Evolutionary conservation across 1,284 basidiomycete species (phyloP).

Genomic region (Ustilago tritici): DNA sequence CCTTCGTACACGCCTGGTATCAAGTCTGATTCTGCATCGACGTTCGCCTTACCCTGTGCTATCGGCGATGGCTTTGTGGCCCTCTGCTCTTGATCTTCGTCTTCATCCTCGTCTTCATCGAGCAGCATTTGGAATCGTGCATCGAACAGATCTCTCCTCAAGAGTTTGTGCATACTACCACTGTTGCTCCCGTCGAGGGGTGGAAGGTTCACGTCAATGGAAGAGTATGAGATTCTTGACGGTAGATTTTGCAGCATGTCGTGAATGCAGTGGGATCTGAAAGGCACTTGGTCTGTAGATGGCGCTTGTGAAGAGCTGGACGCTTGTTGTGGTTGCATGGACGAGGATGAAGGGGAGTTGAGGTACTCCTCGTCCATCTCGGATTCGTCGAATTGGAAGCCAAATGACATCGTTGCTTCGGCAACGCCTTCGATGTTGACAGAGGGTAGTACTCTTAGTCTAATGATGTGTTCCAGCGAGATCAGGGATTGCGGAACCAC

Average conservation of each 20-base stretch:
- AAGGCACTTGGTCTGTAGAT: slow-evolving; percentile 20
- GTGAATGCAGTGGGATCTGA: slow-evolving; percentile 12
- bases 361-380: slow-evolving; percentile 52
- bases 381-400: slow-evolving; percentile 48
- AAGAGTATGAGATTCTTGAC: slow-evolving; percentile 51
- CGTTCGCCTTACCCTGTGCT: slow-evolving; percentile 19
- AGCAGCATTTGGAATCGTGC: slow-evolving; percentile 90
- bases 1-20: slow-evolving; percentile 94
- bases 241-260: slow-evolving; percentile 42
- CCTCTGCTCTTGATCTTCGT: slow-evolving; percentile 18
- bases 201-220: slow-evolving; percentile 33
- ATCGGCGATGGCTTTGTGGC: slow-evolving; percentile 25
- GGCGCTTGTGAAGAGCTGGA: slow-evolving; percentile 7
- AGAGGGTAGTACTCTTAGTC: too few species aligned
- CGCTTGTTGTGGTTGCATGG: slow-evolving; percentile 5
- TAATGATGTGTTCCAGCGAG: too few species aligned
- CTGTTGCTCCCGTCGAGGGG: not conserved
- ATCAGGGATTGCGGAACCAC: too few species aligned
- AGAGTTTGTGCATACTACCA: slow-evolving; percentile 71
- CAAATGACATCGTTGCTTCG: slow-evolving; percentile 35
- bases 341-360: slow-evolving; percentile 9
- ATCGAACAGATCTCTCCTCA: slow-evolving; percentile 90
- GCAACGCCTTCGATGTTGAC: too few species aligned
- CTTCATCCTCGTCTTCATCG: slow-evolving; percentile 64
- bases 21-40: slow-evolving; percentile 79